Evolutionary conservation across 495 filamentous ascomycete genomes (phyloP).

Genomic region (Tuber indicum): DNA sequence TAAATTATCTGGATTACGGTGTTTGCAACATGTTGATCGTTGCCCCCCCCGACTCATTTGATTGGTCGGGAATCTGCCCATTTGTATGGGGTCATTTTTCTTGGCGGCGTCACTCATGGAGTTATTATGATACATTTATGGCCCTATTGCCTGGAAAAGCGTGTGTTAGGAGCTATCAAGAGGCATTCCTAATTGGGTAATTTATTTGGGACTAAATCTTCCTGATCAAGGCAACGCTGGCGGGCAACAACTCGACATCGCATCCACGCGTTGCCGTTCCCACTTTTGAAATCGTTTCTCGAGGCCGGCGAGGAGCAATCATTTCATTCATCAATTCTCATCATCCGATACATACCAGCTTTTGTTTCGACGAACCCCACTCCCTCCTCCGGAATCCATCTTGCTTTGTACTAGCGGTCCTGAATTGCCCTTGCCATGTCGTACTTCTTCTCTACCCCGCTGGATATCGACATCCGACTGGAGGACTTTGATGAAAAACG

Average conservation of each 20-base stretch:
- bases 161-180: neutral
- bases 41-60: neutral
- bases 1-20: slow-evolving; percentile 1
- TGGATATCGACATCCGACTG: slow-evolving; percentile 98
- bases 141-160: neutral
- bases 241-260: neutral
- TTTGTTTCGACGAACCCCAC: neutral
- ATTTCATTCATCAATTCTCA: neutral
- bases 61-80: neutral
- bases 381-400: neutral
- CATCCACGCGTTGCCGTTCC: neutral
- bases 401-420: neutral
- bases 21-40: neutral
- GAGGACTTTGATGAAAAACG: slow-evolving; percentile 82
- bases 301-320: neutral
- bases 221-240: neutral
- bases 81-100: neutral
- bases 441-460: slow-evolving; percentile 94
- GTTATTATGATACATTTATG: neutral
- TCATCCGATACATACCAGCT: neutral
- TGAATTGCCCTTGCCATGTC: slow-evolving; percentile 56
- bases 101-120: neutral
- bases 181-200: neutral
- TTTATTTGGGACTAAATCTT: neutral
- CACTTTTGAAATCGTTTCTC: neutral